These are phyloP conservation scores for Cyclanthera cordifolia DNA, from an alignment of 306 rosid species.

Conservation along the genomic window DNA sequence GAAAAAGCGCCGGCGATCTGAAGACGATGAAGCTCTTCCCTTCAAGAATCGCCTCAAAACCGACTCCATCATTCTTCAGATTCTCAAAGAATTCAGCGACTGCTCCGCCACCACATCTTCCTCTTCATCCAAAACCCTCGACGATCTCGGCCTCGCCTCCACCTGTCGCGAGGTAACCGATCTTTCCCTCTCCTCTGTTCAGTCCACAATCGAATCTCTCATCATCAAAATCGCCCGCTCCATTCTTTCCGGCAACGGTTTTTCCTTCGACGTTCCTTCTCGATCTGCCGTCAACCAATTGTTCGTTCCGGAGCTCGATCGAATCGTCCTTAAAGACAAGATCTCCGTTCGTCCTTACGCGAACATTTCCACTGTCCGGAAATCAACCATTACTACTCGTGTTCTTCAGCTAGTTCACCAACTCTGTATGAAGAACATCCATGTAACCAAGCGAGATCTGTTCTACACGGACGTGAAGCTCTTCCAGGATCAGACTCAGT, in stretches of 20 bases:
- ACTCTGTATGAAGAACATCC: slow-evolving; percentile 64
- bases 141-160: slow-evolving; percentile 57
- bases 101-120: slow-evolving; percentile 23
- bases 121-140: slow-evolving; percentile 43
- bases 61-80: slow-evolving; percentile 27
- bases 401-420: slow-evolving; percentile 76
- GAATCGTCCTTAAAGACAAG: slow-evolving; percentile 73
- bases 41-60: slow-evolving; percentile 32
- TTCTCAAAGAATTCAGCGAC: slow-evolving; percentile 24
- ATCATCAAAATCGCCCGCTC: slow-evolving; percentile 44
- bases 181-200: slow-evolving; percentile 58
- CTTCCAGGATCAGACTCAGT: slow-evolving; percentile 78
- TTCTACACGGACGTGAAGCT: slow-evolving; percentile 90
- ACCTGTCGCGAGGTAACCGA: slow-evolving; percentile 69
- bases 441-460: slow-evolving; percentile 88
- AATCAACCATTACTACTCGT: slow-evolving; percentile 55
- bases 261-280: slow-evolving; percentile 75
- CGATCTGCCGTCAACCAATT: slow-evolving; percentile 74
- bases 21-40: slow-evolving; percentile 30
- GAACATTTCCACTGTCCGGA: slow-evolving; percentile 65
- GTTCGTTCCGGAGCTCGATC: slow-evolving; percentile 78
- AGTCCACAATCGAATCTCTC: slow-evolving; percentile 44
- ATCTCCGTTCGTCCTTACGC: slow-evolving; percentile 59
- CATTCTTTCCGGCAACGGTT: slow-evolving; percentile 67
- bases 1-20: slow-evolving; percentile 38